These are phyloP conservation scores for Aureobasidium uvarum DNA, from an alignment of 2,329 filamentous ascomycete species.

Conservation along the genomic window DNA sequence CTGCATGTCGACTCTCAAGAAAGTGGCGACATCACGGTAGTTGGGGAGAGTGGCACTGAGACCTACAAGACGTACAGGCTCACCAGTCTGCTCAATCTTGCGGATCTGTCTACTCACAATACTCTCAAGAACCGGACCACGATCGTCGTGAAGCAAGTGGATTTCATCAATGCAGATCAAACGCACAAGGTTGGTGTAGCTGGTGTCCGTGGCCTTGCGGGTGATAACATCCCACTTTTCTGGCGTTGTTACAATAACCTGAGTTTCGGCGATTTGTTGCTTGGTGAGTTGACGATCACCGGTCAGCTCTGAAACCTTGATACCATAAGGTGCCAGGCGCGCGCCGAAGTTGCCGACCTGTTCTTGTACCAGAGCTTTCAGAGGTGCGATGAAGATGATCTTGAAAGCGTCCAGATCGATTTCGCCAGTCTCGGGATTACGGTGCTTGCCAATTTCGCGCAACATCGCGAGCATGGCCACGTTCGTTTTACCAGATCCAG, in stretches of 20 bases:
- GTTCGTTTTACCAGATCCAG: slow-evolving; percentile 97
- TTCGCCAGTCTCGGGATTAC: slow-evolving; percentile 83
- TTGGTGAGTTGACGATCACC: slow-evolving; percentile 98
- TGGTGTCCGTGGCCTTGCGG: slow-evolving; percentile 92
- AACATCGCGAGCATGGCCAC: slow-evolving; percentile 97
- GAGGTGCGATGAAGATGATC: slow-evolving; percentile 93
- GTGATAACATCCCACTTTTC: slow-evolving; percentile 99
- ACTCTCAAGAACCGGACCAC: slow-evolving; percentile 93
- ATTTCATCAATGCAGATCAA: slow-evolving; percentile 98
- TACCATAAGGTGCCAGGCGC: slow-evolving; percentile 83
- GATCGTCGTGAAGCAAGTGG: slow-evolving; percentile 93
- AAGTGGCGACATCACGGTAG: slow-evolving; percentile 92
- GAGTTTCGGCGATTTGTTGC: slow-evolving; percentile 95
- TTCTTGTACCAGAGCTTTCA: slow-evolving; percentile 95
- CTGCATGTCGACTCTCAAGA: slow-evolving; percentile 80
- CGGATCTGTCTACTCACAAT: slow-evolving; percentile 94
- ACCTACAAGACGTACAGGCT: slow-evolving; percentile 86
- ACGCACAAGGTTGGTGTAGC: slow-evolving; percentile 95
- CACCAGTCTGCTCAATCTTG: slow-evolving; percentile 88
- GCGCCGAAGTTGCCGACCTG: slow-evolving; percentile 98
- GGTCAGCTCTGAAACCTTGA: slow-evolving; percentile 91
- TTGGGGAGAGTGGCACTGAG: slow-evolving; percentile 95
- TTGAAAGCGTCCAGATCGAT: slow-evolving; percentile 97
- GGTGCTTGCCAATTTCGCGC: slow-evolving; percentile 93
- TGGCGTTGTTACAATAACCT: slow-evolving; percentile 96